Conservation (phyloP, 2,329 filamentous ascomycete species). For the Parastagonospora avenae region DNA sequence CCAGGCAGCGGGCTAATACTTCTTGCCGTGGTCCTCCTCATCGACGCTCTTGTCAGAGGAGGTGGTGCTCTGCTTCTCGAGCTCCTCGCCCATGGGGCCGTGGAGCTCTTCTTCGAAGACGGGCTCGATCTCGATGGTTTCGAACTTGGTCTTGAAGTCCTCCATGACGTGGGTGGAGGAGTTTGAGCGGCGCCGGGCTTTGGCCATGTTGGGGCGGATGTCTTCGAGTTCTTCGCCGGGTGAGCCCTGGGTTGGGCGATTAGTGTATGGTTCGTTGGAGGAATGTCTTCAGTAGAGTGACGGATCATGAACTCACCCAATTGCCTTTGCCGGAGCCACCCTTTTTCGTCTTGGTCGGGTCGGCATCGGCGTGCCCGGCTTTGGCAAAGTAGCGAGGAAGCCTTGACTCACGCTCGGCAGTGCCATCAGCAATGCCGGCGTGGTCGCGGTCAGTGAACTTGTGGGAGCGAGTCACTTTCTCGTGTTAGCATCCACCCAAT, state of each 20-base stretch:
- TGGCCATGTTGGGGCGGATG: slow-evolving; percentile 80
- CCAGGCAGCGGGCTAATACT: slow-evolving; percentile 40
- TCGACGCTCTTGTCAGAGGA: slow-evolving; percentile 63
- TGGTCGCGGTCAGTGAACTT: slow-evolving; percentile 95
- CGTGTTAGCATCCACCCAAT: slow-evolving; percentile 12
- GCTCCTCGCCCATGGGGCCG: slow-evolving; percentile 64
- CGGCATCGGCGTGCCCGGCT: slow-evolving; percentile 75
- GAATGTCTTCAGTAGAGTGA: slow-evolving; percentile 2
- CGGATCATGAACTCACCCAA: slow-evolving; percentile 70
- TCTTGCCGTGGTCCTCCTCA: slow-evolving; percentile 58
- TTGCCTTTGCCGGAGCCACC: slow-evolving; percentile 91
- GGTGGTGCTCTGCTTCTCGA: slow-evolving; percentile 59
- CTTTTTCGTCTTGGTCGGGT: slow-evolving; percentile 97
- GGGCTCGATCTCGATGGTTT: slow-evolving; percentile 84
- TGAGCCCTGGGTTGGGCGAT: slow-evolving; percentile 66
- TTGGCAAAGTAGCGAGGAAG: slow-evolving; percentile 95
- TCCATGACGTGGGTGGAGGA: slow-evolving; percentile 74
- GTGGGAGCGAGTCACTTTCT: slow-evolving; percentile 92
- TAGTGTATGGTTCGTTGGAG: slow-evolving; percentile 11
- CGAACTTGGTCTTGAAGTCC: slow-evolving; percentile 96
- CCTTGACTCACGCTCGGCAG: slow-evolving; percentile 70
- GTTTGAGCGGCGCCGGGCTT: slow-evolving; percentile 90
- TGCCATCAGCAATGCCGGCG: slow-evolving; percentile 76
- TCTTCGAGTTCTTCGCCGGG: slow-evolving; percentile 84
- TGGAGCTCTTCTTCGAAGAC: slow-evolving; percentile 89